Conservation (phyloP, 768 basidiomycete species). For the Piloderma croceum region DNA sequence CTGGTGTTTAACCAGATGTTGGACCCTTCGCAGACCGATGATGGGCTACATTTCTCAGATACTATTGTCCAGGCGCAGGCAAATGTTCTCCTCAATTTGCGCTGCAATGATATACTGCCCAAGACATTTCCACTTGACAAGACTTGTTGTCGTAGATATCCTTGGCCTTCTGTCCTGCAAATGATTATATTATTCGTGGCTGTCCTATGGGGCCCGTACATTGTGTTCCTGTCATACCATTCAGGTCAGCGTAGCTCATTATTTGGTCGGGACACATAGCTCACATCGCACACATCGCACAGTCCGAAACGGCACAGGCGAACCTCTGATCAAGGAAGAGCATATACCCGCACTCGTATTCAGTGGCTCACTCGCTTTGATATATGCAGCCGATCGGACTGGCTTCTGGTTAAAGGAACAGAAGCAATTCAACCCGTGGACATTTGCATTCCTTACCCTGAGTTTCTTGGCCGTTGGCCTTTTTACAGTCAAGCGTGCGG, state of each 20-base stretch:
- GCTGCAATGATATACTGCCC: slow-evolving; percentile 69
- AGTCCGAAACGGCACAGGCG: no score
- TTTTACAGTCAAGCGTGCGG: slow-evolving; percentile 58
- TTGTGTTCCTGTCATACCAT: slow-evolving; percentile 29
- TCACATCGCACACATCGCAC: no score
- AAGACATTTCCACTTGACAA: slow-evolving; percentile 63
- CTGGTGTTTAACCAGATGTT: slow-evolving; percentile 79
- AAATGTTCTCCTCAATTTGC: slow-evolving; percentile 70
- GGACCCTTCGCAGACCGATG: slow-evolving; percentile 66
- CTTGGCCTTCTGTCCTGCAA: slow-evolving; percentile 55
- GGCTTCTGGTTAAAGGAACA: slow-evolving; percentile 86
- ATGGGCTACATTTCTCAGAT: slow-evolving; percentile 79
- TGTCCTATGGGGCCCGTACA: slow-evolving; percentile 47
- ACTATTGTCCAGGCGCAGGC: slow-evolving; percentile 62
- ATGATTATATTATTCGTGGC: slow-evolving; percentile 42
- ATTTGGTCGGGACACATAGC: no score
- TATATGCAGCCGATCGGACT: slow-evolving; percentile 81
- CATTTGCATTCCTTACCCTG: slow-evolving; percentile 59
- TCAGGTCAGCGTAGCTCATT: slow-evolving; percentile 1
- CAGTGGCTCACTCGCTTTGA: slow-evolving; percentile 59
- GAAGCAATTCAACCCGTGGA: slow-evolving; percentile 70
- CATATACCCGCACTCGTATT: slow-evolving; percentile 52
- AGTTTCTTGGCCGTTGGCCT: slow-evolving; percentile 52
- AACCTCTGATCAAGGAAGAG: slow-evolving; percentile 30
- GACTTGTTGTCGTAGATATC: slow-evolving; percentile 79